Evolutionary conservation across 305 asterid genomes (phyloP), one percentile per base, ranked within the genome.

Genomic region (Fraxinus greggii): DNA sequence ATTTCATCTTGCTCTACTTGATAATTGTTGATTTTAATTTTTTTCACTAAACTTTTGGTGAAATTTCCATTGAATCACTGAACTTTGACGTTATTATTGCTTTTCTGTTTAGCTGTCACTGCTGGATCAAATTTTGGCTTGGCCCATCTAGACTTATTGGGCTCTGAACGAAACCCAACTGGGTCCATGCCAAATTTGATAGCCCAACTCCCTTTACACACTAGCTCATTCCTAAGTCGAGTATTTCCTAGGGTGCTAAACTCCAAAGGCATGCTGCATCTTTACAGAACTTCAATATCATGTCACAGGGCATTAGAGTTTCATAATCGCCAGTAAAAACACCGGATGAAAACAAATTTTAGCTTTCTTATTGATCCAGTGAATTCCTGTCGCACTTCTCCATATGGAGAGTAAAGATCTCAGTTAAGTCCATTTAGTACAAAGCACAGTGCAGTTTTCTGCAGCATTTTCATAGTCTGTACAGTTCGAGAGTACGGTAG

Each of bases 401-500:
- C 76, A 63, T 59, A 59, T 19, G 24, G 19, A 78, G 75, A 21
- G 8, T 61, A 42, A 78, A 54, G 51, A 79, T 54, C 33, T 78
- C 48, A 65, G 38, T 28, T 13, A 78, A 24, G 15, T 23, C 75
- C 81, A 65, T 79, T 35, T 17, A 51, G 24, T 51, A 51, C 9
- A n/a, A 51, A 51, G 63, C 63, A 51, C 63, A 5, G 5, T 51
- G 24, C 23, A 4, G 23, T 17, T 17, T 48, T 51, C 63, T 17
- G 8, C 8, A 51, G 21, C 63, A 51, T 51, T 51, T 17, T 17
- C 24, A 42, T 12, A 12, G 42, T 35, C 82, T 48, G 59, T 79
- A 65, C 76, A 63, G 56, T 74, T 59, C 81, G 40, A 78, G 23
- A 78, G 74, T 78, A 79, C 76, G 69, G 29, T 0, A 19, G 69